A percentile compares a stretch with the other conserved stretches of the same genome.
These are phyloP conservation scores for Lichtheimia corymbifera DNA, from an alignment of 371 early-diverging fungal species.

Conservation along the genomic window DNA sequence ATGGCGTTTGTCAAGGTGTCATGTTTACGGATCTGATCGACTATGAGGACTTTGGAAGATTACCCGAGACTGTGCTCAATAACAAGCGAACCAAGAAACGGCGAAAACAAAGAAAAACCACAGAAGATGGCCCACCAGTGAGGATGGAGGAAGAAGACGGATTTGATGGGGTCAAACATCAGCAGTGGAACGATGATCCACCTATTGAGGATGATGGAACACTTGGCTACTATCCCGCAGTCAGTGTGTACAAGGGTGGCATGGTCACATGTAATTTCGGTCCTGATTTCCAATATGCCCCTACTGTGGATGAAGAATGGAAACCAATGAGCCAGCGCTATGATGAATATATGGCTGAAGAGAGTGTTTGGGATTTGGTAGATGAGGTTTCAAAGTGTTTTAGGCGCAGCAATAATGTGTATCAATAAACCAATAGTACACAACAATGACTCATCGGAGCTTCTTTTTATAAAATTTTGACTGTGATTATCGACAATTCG, in stretches of 20 bases:
- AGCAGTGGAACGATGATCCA: constrained; percentile 53
- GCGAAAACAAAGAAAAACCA: constrained; percentile 36
- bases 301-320: constrained; percentile 57
- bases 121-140: constrained; percentile 13
- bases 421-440: background rate
- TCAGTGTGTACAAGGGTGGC: constrained; percentile 68
- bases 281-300: constrained; percentile 64
- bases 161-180: constrained; percentile 31
- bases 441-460: too few relatives aligned
- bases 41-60: constrained; percentile 51
- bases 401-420: constrained; percentile 8
- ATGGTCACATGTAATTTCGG: constrained; percentile 70
- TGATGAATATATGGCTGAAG: constrained; percentile 65
- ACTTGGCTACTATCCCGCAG: constrained; percentile 69
- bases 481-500: background rate
- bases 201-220: constrained; percentile 68
- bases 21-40: constrained; percentile 64
- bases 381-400: constrained; percentile 58
- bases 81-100: constrained; percentile 38
- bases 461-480: constrained; percentile 1
- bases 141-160: constrained; percentile 27
- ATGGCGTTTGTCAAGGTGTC: constrained; percentile 65
- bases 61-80: constrained; percentile 37
- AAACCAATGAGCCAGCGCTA: constrained; percentile 63
- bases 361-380: constrained; percentile 64